These are phyloP conservation scores for Eucalyptus erythrocorys DNA, from an alignment of 345 rosid genomes.

Conservation along the genomic window DNA sequence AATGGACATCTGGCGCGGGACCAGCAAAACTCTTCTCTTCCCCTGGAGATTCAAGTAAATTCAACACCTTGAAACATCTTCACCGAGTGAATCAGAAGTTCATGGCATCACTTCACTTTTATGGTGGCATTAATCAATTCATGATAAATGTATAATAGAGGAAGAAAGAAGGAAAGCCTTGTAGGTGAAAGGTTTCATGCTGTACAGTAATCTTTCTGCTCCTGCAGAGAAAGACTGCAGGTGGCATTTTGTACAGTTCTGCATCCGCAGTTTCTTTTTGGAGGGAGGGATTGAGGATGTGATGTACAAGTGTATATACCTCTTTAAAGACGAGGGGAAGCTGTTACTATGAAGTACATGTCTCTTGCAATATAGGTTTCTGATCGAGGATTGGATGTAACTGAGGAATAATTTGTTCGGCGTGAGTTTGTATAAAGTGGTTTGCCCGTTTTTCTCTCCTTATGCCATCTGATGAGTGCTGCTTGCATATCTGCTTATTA, in stretches of 20 bases:
- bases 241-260: conserved; percentile 14
- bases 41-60: conserved; percentile 47
- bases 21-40: conserved; percentile 20
- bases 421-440: background rate
- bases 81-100: conserved; percentile 20
- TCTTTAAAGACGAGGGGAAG: background rate
- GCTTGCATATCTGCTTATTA: background rate
- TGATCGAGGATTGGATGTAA: background rate
- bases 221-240: background rate
- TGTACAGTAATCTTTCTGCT: background rate
- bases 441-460: background rate
- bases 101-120: background rate
- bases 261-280: background rate
- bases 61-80: conserved; percentile 34
- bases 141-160: background rate
- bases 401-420: background rate
- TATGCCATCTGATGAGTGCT: background rate
- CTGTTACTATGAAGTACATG: background rate
- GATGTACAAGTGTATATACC: background rate
- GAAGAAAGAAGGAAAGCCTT: background rate
- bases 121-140: background rate
- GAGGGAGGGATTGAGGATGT: background rate
- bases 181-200: background rate
- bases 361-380: background rate
- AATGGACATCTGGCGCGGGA: conserved; percentile 32